Base-by-base conservation (phyloP, 1,284 basidiomycete genomes). In the Moesziomyces globuligerus region DNA sequence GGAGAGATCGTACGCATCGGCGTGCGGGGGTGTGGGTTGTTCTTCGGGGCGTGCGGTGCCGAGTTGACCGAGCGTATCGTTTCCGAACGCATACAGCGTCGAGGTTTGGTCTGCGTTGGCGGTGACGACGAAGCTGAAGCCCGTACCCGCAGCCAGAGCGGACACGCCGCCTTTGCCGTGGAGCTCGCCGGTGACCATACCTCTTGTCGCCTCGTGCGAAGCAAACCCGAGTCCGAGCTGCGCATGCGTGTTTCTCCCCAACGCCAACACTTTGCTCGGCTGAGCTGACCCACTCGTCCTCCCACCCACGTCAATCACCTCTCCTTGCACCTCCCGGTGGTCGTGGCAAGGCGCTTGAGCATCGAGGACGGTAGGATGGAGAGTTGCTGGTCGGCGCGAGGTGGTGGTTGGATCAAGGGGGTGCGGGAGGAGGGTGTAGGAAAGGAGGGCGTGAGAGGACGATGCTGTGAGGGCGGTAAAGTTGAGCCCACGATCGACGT, bases 151-250 rank as follows among this genome's bases (percentile, higher is more conserved):
- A 7, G 24, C 50, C 1, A 71, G 23, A 5, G 8, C 15, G 15
- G 7, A 3, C 1, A 71, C 36, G 3, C 61, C 61, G 4, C 44
- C 39, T 15, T n/a, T 25, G 9, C 61, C 68, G 2, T 21, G 4
- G 0, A 71, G 24, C 4, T 37, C 2, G 8, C 60, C 65, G 0
- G 60, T 57, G 7, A 65, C 48, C 65, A 73, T 69, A 0, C 70
- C 70, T 1, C 70, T 25, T 3, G 70, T 73, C 1, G 65, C 65
- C 29, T 73, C 70, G n/a, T 73, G 64, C 13, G 32, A 41, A 0
- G 48, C 24, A 15, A 69, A 73, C 1, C 70, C 70, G 1, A 73
- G 34, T 13, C 70, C 70, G 2, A 73, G 40, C 38, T 73, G 65
- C 3, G 59, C 70, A 32, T 60, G 51, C 0, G 70, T 69, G 24